phyloP scores from a whole-genome alignment of 805 yeast genomes.

The Yarrowia alimentaria region DNA sequence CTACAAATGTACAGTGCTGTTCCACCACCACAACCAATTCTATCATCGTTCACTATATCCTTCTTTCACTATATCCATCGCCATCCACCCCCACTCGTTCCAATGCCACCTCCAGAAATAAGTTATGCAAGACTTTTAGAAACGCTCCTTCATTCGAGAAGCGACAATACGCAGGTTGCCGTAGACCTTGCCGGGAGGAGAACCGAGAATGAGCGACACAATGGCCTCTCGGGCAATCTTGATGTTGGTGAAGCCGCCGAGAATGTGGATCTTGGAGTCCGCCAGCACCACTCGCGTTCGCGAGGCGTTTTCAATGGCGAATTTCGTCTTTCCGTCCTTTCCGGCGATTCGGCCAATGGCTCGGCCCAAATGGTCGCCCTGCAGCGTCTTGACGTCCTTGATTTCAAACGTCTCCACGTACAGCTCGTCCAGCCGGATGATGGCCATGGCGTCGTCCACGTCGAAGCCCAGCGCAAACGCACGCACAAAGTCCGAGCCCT shows the following conservation, averaged over 20 bases:
- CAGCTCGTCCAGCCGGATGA: conserved; percentile 89
- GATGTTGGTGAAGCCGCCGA: conserved; percentile 96
- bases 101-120: conserved; percentile 14
- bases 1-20: no score
- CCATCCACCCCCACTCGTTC: no score
- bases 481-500: conserved; percentile 94
- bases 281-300: conserved; percentile 97
- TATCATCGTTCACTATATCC: no score
- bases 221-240: conserved; percentile 98
- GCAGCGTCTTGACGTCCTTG: conserved; percentile 92
- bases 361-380: conserved; percentile 95
- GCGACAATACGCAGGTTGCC: conserved; percentile 97
- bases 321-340: conserved; percentile 97
- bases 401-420: conserved; percentile 96
- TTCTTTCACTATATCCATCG: no score
- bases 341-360: conserved; percentile 99
- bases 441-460: conserved; percentile 93
- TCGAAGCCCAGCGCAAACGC: conserved; percentile 97
- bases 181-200: conserved; percentile 97
- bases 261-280: conserved; percentile 91
- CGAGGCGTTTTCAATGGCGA: conserved; percentile 97
- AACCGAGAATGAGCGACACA: conserved; percentile 89
- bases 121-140: conserved; percentile 45
- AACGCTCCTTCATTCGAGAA: conserved; percentile 94
- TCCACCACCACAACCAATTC: no score